These are phyloP conservation scores for Lyophyllum semitale DNA, from an alignment of 768 basidiomycete genomes.

Conservation along the genomic window DNA sequence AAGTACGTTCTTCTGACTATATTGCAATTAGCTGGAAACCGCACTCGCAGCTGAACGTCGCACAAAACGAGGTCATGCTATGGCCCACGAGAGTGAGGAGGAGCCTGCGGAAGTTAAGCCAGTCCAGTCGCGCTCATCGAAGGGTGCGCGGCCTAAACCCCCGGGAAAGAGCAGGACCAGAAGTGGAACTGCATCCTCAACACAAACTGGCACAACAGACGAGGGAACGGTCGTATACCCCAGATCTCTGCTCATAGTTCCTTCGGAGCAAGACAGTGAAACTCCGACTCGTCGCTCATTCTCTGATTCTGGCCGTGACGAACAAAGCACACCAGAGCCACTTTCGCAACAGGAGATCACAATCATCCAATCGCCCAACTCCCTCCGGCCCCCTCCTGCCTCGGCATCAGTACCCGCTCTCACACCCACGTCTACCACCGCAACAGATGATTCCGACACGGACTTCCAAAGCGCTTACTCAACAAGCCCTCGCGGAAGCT, in stretches of 20 bases:
- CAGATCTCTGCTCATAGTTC: slow-evolving; percentile 26
- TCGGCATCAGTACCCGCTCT: slow-evolving; percentile 22
- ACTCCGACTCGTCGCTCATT: slow-evolving; percentile 46
- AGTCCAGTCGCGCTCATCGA: slow-evolving; percentile 42
- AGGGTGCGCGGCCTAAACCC: slow-evolving; percentile 30
- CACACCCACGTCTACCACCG: slow-evolving; percentile 24
- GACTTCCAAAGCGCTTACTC: slow-evolving; percentile 91
- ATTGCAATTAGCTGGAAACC: slow-evolving; percentile 61
- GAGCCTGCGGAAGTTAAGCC: slow-evolving; percentile 52
- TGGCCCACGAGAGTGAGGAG: slow-evolving; percentile 54
- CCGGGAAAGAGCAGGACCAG: slow-evolving; percentile 46
- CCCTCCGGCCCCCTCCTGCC: slow-evolving; percentile 6
- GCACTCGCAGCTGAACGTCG: slow-evolving; percentile 67
- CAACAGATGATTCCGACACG: slow-evolving; percentile 74
- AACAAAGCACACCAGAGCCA: slow-evolving; percentile 33
- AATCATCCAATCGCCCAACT: slow-evolving; percentile 23
- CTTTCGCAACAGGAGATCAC: slow-evolving; percentile 33
- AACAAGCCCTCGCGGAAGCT: slow-evolving; percentile 69
- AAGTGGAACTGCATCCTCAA: slow-evolving; percentile 68
- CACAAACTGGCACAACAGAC: slow-evolving; percentile 41
- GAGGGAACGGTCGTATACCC: slow-evolving; percentile 29
- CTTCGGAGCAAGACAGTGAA: slow-evolving; percentile 35
- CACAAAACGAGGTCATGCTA: slow-evolving; percentile 36
- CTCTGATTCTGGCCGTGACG: slow-evolving; percentile 35
- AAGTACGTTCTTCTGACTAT: background rate